Conservation (phyloP, 106 monocot species). For the Apostasia ramifera region DNA sequence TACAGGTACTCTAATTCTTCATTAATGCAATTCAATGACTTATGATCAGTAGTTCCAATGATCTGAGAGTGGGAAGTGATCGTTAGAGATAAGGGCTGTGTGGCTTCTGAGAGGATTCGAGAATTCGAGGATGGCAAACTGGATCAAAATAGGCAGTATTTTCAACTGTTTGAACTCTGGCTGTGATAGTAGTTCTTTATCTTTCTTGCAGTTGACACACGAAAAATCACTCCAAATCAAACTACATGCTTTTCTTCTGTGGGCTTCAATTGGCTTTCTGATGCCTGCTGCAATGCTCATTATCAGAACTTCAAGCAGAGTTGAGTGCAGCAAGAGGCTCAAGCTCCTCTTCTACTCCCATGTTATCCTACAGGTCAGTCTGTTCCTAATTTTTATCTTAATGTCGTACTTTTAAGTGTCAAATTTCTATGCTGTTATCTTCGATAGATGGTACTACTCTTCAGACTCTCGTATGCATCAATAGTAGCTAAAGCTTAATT, state of each 20-base stretch:
- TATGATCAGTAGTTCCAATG: no score
- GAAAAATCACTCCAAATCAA: constrained; percentile 39
- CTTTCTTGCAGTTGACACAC: constrained; percentile 33
- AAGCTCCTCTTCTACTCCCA: constrained; percentile 62
- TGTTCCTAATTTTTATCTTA: neutral
- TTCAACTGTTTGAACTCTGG: no score
- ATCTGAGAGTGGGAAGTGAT: no score
- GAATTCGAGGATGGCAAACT: no score
- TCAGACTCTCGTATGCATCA: neutral
- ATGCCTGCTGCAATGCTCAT: constrained; percentile 67
- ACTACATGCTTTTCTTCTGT: constrained; percentile 68
- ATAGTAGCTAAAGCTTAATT: neutral
- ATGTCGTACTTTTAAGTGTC: neutral
- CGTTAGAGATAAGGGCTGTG: no score
- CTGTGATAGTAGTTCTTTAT: no score
- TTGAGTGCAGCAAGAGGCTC: constrained; percentile 20
- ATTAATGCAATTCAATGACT: no score
- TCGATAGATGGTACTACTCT: neutral
- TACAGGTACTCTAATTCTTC: no score
- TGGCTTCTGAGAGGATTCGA: no score
- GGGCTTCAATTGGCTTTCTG: constrained; percentile 70
- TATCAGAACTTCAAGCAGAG: constrained; percentile 42
- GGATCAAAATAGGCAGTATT: no score
- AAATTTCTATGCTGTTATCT: neutral
- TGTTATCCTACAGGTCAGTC: constrained; percentile 60